A percentile compares a stretch with the other conserved stretches of the same genome.
These are phyloP conservation scores for Acacia acuminata DNA, from an alignment of 306 rosid species.

Conservation along the genomic window DNA sequence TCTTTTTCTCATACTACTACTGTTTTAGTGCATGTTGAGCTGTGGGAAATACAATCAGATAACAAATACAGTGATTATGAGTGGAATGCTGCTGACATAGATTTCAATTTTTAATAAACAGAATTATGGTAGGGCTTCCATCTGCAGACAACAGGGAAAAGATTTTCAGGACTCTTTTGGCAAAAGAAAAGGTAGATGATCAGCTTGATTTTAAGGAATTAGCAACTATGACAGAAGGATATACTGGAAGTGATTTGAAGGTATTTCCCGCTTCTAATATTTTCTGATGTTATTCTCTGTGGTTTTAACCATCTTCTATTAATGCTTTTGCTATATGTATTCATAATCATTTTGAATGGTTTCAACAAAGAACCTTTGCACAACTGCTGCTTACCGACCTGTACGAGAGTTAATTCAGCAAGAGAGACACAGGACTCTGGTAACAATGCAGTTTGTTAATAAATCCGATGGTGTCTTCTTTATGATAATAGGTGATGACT, in stretches of 20 bases:
- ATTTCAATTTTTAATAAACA: constrained; percentile 30
- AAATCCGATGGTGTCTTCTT: not conserved
- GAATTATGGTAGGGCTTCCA: constrained; percentile 94
- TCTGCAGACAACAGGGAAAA: constrained; percentile 83
- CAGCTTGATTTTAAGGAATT: constrained; percentile 72
- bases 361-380: constrained; percentile 73
- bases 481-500: constrained; percentile 16
- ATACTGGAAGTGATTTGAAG: constrained; percentile 94
- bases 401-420: constrained; percentile 84
- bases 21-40: not conserved
- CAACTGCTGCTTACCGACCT: constrained; percentile 91
- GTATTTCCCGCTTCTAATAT: constrained; percentile 30
- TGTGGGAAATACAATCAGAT: constrained; percentile 7
- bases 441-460: constrained; percentile 26
- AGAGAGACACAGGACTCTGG: constrained; percentile 78
- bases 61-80: not conserved
- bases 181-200: constrained; percentile 68
- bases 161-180: constrained; percentile 71
- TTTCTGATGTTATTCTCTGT: constrained; percentile 1
- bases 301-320: not conserved
- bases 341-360: constrained; percentile 16
- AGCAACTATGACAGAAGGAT: constrained; percentile 86
- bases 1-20: constrained; percentile 1
- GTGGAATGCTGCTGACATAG: not conserved
- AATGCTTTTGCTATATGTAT: constrained; percentile 16